Conservation (phyloP, 768 basidiomycete genomes). For the Lactarius psammicola region DNA sequence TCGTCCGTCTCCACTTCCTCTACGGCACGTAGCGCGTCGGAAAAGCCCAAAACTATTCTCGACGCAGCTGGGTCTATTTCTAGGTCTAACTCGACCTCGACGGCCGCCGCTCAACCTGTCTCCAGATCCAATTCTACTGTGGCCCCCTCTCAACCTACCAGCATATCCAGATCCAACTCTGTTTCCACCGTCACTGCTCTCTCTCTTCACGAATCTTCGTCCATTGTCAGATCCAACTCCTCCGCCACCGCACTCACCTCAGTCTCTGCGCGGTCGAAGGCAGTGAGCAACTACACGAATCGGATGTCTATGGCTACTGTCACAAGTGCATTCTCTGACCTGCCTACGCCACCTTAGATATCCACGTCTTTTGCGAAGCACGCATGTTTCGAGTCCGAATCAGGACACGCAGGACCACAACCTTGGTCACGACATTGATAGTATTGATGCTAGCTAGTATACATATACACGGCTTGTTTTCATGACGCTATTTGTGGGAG, state of each 20-base stretch:
- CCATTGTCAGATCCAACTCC: slow-evolving; percentile 20
- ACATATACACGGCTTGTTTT: no score
- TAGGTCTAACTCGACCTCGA: slow-evolving; percentile 10
- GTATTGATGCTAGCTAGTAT: no score
- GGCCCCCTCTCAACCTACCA: background rate
- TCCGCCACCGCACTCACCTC: slow-evolving; percentile 12
- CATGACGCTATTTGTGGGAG: no score
- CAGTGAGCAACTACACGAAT: slow-evolving; percentile 17
- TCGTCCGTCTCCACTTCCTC: slow-evolving; percentile 4
- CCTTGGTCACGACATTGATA: no score
- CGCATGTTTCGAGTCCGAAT: no score
- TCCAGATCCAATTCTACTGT: slow-evolving; percentile 20
- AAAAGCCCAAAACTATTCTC: slow-evolving; percentile 6
- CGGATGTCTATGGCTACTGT: slow-evolving; percentile 18
- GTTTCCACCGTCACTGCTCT: slow-evolving; percentile 17
- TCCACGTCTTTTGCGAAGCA: background rate
- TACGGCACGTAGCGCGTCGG: slow-evolving; percentile 1
- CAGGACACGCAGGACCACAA: no score
- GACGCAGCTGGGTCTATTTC: slow-evolving; percentile 5
- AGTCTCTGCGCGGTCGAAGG: slow-evolving; percentile 15
- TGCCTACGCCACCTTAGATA: slow-evolving; percentile 20
- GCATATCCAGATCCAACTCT: slow-evolving; percentile 20
- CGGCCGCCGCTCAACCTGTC: background rate
- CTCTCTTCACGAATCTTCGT: slow-evolving; percentile 20
- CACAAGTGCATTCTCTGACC: slow-evolving; percentile 12